A percentile compares a stretch with the other conserved stretches of the same genome.
Evolutionary conservation across 1,139 yeast species (phyloP).

Genomic region (Saccharomycopsis phalli): DNA sequence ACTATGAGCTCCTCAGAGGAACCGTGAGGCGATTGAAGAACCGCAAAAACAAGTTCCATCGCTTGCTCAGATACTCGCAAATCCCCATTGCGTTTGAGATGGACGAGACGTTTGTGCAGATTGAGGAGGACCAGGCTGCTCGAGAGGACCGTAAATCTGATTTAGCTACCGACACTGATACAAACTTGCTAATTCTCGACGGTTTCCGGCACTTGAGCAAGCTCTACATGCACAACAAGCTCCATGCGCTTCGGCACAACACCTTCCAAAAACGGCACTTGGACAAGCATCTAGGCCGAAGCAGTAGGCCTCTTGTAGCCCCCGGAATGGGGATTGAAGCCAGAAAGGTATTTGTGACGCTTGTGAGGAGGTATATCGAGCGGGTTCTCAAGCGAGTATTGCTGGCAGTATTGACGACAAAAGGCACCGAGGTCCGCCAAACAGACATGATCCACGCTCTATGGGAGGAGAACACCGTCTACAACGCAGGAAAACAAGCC

Average conservation of each 20-base stretch:
- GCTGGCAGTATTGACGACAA: not conserved
- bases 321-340: not conserved
- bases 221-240: slow-evolving; percentile 4
- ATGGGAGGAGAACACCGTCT: not conserved
- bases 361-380: not conserved
- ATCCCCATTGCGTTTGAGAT: slow-evolving; percentile 38
- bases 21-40: slow-evolving; percentile 24
- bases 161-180: not conserved
- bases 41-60: slow-evolving; percentile 13
- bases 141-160: slow-evolving; percentile 18
- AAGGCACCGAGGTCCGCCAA: not conserved
- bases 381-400: not conserved
- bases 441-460: not conserved
- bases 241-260: not conserved
- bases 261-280: not conserved
- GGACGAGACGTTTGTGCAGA: slow-evolving; percentile 29
- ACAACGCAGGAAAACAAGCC: not conserved
- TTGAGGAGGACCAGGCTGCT: slow-evolving; percentile 35
- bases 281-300: not conserved
- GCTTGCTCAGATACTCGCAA: slow-evolving; percentile 26
- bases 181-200: slow-evolving; percentile 1
- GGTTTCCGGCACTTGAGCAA: slow-evolving; percentile 4
- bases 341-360: not conserved
- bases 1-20: slow-evolving; percentile 28
- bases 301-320: not conserved